phyloP scores from a whole-genome alignment of 495 filamentous ascomycete species.

The Cetradonia linearis region DNA sequence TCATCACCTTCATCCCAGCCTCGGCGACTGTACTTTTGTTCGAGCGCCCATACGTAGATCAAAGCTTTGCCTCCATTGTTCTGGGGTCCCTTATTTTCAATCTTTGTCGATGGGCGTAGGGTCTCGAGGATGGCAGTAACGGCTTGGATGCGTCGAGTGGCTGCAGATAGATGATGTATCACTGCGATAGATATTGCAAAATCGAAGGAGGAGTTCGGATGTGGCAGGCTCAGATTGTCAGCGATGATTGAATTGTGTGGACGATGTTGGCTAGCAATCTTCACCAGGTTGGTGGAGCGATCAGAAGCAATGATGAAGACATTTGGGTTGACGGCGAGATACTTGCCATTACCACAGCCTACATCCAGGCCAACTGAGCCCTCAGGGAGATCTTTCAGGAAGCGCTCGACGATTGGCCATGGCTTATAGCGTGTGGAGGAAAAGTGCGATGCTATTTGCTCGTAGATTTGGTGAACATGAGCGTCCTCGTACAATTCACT shows the following conservation, averaged over 20 bases:
- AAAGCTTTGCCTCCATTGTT: constrained; percentile 46
- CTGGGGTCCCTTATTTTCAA: not conserved
- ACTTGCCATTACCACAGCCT: constrained; percentile 92
- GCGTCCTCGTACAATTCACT: constrained; percentile 55
- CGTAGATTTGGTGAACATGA: constrained; percentile 89
- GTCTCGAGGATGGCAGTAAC: constrained; percentile 61
- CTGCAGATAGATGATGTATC: constrained; percentile 87
- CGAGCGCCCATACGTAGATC: constrained; percentile 93
- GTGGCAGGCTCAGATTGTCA: constrained; percentile 61
- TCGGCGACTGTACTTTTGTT: constrained; percentile 78
- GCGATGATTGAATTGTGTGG: constrained; percentile 57
- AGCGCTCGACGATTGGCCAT: constrained; percentile 84
- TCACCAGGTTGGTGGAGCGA: constrained; percentile 63
- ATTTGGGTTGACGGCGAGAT: constrained; percentile 66
- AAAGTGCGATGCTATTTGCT: constrained; percentile 90
- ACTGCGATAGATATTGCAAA: constrained; percentile 95
- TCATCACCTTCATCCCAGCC: constrained; percentile 82
- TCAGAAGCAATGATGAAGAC: constrained; percentile 83
- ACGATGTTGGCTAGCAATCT: constrained; percentile 58
- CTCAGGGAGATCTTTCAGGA: constrained; percentile 53
- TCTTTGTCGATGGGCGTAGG: constrained; percentile 36
- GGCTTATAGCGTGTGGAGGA: constrained; percentile 94
- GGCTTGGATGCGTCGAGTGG: constrained; percentile 59
- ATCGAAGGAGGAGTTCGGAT: constrained; percentile 60
- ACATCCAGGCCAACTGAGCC: constrained; percentile 85